These are phyloP conservation scores for Penicillium salamii DNA, from an alignment of 495 filamentous ascomycete genomes.

Conservation along the genomic window DNA sequence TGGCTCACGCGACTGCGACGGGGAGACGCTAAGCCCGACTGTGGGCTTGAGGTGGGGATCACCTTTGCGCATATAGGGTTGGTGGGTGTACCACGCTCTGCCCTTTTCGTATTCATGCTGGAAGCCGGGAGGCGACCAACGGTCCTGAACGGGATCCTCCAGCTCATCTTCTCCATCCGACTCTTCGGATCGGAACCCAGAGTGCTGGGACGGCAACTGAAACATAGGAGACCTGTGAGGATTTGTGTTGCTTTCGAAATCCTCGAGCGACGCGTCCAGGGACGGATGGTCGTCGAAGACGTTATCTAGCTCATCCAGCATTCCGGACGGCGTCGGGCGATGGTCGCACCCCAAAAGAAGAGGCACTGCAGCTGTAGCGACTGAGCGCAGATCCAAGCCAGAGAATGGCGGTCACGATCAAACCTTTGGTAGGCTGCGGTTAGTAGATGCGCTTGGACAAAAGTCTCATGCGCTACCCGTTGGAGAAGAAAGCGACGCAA, in stretches of 20 bases:
- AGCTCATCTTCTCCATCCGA: conserved; percentile 46
- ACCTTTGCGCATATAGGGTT: conserved; percentile 43
- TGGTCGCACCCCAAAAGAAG: conserved; percentile 20
- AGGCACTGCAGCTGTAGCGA: conserved; percentile 14
- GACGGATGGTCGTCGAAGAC: conserved; percentile 66
- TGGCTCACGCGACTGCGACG: conserved; percentile 49
- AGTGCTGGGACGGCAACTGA: conserved; percentile 68
- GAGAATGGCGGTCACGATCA: conserved; percentile 6
- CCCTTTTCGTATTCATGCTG: conserved; percentile 45
- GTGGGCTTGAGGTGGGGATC: conserved; percentile 41
- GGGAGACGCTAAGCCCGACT: conserved; percentile 36
- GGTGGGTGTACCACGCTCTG: conserved; percentile 61
- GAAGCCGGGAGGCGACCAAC: conserved; percentile 61
- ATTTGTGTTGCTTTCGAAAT: conserved; percentile 64
- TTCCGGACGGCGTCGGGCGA: conserved; percentile 41
- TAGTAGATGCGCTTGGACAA: conserved; percentile 17
- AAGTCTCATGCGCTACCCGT: conserved; percentile 12
- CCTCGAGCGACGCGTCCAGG: conserved; percentile 69
- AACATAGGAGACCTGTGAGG: conserved; percentile 52
- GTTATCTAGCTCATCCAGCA: conserved; percentile 49
- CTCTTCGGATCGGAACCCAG: conserved; percentile 68
- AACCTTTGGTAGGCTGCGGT: conserved; percentile 11
- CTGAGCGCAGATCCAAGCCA: conserved; percentile 16
- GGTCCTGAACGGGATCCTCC: conserved; percentile 27
- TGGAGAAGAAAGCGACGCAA: conserved; percentile 9